phyloP scores from a whole-genome alignment of 306 rosid genomes.

The Cicer arietinum region DNA sequence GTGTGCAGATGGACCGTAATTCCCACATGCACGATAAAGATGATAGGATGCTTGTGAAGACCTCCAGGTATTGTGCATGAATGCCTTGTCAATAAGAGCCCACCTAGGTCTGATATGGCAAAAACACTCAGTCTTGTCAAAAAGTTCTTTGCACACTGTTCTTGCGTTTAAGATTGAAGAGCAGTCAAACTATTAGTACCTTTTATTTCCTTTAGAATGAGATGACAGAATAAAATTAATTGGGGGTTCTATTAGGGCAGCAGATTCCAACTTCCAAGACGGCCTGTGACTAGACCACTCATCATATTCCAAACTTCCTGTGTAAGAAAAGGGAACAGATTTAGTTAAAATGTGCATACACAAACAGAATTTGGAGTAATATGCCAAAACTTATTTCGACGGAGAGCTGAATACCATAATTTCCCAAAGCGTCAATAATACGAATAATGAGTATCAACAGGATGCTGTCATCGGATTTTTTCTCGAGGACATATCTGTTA shows the following conservation, averaged over 20 bases:
- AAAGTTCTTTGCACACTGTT: conserved; percentile 25
- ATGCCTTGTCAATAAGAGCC: conserved; percentile 99
- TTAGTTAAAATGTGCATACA: conserved; percentile 38
- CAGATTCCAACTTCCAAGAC: conserved; percentile 98
- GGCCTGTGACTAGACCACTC: conserved; percentile 98
- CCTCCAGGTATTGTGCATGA: conserved; percentile 98
- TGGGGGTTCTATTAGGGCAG: conserved; percentile 92
- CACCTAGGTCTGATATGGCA: conserved; percentile 83
- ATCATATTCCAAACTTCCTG: conserved; percentile 95
- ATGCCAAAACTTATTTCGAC: conserved; percentile 20
- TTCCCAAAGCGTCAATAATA: conserved; percentile 94
- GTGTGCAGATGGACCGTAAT: conserved; percentile 75
- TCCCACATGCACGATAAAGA: conserved; percentile 76
- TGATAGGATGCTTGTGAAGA: conserved; percentile 96
- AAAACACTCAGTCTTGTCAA: conserved; percentile 34
- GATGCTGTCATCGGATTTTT: conserved; percentile 94
- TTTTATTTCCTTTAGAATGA: conserved; percentile 87
- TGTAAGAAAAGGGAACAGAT: conserved; percentile 32
- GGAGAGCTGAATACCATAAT: conserved; percentile 70
- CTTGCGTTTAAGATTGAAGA: conserved; percentile 34
- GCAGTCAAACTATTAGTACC: conserved; percentile 55
- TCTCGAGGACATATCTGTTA: conserved; percentile 79
- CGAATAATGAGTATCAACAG: conserved; percentile 90
- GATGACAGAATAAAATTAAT: conserved; percentile 81
- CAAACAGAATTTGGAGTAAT: conserved; percentile 17